Evolutionary conservation across 768 basidiomycete genomes (phyloP).

Genomic region (Boletus reticuloceps): DNA sequence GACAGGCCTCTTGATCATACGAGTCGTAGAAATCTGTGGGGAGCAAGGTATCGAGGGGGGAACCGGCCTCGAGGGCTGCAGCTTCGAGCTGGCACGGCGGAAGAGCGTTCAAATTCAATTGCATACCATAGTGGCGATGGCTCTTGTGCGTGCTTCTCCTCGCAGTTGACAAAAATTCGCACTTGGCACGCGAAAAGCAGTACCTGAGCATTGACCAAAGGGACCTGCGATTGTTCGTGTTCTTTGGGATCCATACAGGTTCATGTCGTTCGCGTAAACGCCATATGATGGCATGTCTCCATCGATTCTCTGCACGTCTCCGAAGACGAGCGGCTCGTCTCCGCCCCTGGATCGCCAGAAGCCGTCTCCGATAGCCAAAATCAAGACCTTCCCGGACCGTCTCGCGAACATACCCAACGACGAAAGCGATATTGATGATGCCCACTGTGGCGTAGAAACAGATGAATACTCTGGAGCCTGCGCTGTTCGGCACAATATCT

Average conservation of each 20-base stretch:
- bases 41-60: constrained; percentile 51
- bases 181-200: constrained; percentile 1
- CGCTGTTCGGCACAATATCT: constrained; percentile 58
- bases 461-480: constrained; percentile 55
- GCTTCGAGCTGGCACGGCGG: constrained; percentile 52
- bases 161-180: constrained; percentile 10
- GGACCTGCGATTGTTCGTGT: constrained; percentile 2
- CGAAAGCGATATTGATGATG: constrained; percentile 61
- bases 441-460: constrained; percentile 59
- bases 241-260: constrained; percentile 54
- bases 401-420: constrained; percentile 64
- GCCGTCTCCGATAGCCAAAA: constrained; percentile 56
- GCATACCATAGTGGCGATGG: constrained; percentile 43
- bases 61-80: constrained; percentile 67
- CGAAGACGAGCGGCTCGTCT: constrained; percentile 43
- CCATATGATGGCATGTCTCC: constrained; percentile 63
- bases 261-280: constrained; percentile 49
- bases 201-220: constrained; percentile 10
- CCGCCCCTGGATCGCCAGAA: constrained; percentile 44
- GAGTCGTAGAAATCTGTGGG: constrained; percentile 36
- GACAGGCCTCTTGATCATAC: constrained; percentile 1
- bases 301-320: constrained; percentile 48
- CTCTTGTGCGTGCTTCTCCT: constrained; percentile 5
- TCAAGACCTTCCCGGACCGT: constrained; percentile 72
- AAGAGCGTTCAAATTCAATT: constrained; percentile 63